Evolutionary conservation across 129 eudicot species (phyloP), one percentile per base, ranked within the genome.

Genomic region (Silybum marianum): DNA sequence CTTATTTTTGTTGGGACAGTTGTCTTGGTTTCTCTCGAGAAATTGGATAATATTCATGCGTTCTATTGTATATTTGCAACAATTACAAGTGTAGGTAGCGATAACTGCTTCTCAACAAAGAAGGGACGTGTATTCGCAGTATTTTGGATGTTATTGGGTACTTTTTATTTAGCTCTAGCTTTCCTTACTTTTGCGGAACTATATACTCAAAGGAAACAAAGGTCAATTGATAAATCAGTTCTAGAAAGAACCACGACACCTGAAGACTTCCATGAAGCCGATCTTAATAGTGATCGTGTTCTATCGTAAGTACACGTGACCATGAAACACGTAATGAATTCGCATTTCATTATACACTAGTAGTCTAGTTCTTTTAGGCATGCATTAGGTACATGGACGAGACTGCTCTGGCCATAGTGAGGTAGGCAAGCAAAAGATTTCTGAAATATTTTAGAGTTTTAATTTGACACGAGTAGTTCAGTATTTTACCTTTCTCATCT

Each of bases 31-130:
- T 79, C 75, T 5, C 88, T 93, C 28, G 99, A 95, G 91, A 83
- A 93, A 30, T 76, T 92, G 81, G 90, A 86, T 44, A 46, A 86
- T 16, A 74, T 93, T 40, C 95, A 89, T 48, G 95, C 99, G 11
- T 93, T 95, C 72, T 95, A 89, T 77, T 95, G 99, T 69, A 98
- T 93, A 16, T 89, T 97, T 75, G 88, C 88, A 19, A 95, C 98
- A 8, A 88, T 95, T 69, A 95, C 98, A 36, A 91, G 95, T 60
- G 86, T 95, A 73, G 99, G 99, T 10, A 95, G 95, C 30, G 99
- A 93, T 69, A 85, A 90, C 72, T 92, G 99, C 78, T 95, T 95
- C 83, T 91, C 99, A 0, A 91, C 99, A 12, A 71, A 81, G 81
- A 88, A 90, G 10, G 99, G 99, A 24, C 95, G 99, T 4, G 82